Percentiles rank a stretch among this genome's conserved stretches.
Evolutionary conservation across 2,329 filamentous ascomycete genomes (phyloP).

Genomic region (Domatiomyces catenatus): DNA sequence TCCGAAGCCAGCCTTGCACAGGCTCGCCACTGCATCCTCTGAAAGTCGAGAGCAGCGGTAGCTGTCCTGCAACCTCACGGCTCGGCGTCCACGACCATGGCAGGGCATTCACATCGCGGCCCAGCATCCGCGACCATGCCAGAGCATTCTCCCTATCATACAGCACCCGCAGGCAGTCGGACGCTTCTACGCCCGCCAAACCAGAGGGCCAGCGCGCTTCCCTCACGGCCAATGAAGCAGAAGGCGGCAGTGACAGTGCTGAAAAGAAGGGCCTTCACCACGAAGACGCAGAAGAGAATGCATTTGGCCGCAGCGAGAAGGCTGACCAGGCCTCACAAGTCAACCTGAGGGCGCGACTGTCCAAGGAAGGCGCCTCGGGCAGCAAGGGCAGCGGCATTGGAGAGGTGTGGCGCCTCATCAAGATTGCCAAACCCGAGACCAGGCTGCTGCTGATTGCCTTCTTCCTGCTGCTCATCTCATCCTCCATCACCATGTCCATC

Average conservation of each 20-base stretch:
- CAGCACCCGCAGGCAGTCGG: neutral
- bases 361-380: slow-evolving; percentile 53
- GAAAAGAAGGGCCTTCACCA: slow-evolving; percentile 19
- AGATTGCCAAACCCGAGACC: slow-evolving; percentile 74
- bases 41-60: neutral
- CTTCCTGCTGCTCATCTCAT: slow-evolving; percentile 72
- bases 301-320: slow-evolving; percentile 63
- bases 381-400: slow-evolving; percentile 44
- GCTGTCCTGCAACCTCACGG: too few relatives aligned
- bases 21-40: neutral
- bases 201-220: slow-evolving; percentile 17
- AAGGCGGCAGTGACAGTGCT: slow-evolving; percentile 40
- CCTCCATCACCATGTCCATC: slow-evolving; percentile 85
- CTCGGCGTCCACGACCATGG: neutral
- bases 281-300: slow-evolving; percentile 8
- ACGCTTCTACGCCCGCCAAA: slow-evolving; percentile 10
- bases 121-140: neutral
- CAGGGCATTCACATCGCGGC: neutral
- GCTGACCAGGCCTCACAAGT: slow-evolving; percentile 75
- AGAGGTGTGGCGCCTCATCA: slow-evolving; percentile 77
- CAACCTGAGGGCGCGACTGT: slow-evolving; percentile 74
- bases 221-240: slow-evolving; percentile 25
- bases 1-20: neutral
- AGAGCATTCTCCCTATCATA: neutral
- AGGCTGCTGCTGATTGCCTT: slow-evolving; percentile 67